Conservation (phyloP, 1,284 basidiomycete genomes). For the Megacollybia platyphylla region DNA sequence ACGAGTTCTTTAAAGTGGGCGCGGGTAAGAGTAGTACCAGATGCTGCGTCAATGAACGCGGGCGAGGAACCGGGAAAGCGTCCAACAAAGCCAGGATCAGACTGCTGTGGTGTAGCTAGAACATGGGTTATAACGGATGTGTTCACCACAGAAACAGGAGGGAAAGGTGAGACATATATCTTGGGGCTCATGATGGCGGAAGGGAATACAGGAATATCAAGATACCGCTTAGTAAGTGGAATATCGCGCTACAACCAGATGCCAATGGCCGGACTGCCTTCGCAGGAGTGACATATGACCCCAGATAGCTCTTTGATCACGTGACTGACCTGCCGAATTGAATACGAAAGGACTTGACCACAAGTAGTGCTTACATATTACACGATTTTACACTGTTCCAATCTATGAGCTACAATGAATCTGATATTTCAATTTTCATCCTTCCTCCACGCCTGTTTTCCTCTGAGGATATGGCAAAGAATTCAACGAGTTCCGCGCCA, state of each 20-base stretch:
- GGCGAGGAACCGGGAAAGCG: constrained; percentile 10
- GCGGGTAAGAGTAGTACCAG: constrained; percentile 45
- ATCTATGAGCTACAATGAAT: not conserved
- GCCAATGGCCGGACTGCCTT: too few species aligned
- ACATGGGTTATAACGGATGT: constrained; percentile 43
- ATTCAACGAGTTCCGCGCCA: constrained; percentile 10
- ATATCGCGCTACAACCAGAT: too few species aligned
- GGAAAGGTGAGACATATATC: constrained; percentile 27
- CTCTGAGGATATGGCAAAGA: constrained; percentile 10
- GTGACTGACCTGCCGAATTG: too few species aligned
- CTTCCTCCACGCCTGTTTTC: constrained; percentile 2
- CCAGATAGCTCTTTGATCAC: too few species aligned
- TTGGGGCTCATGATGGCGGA: constrained; percentile 20
- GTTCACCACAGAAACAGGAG: constrained; percentile 18
- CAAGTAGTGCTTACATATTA: too few species aligned
- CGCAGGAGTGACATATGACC: too few species aligned
- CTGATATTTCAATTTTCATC: not conserved
- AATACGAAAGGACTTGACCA: too few species aligned
- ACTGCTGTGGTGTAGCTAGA: constrained; percentile 23
- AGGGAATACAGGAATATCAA: not conserved
- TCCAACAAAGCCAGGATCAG: constrained; percentile 23
- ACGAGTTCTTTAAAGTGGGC: constrained; percentile 40
- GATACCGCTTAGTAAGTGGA: too few species aligned
- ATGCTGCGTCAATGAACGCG: constrained; percentile 58
- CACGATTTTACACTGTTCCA: not conserved